Conservation (phyloP, 2,329 filamentous ascomycete genomes). For the Fusarium caatingaense region DNA sequence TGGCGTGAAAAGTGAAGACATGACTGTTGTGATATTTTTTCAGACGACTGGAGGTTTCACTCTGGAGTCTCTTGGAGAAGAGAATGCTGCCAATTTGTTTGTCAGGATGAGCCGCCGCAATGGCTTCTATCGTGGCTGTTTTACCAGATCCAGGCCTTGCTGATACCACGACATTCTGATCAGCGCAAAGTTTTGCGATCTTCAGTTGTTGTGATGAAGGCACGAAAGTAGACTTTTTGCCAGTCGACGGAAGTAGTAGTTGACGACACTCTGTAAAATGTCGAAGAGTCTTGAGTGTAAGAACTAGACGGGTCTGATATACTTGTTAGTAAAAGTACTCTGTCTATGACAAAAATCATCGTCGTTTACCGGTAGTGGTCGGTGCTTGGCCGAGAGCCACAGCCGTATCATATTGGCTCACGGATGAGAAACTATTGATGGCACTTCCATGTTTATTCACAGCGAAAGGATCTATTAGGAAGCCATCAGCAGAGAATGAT, state of each 20-base stretch:
- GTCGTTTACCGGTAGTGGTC: constrained; percentile 10
- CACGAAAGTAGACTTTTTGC: constrained; percentile 6
- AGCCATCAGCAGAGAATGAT: too few species aligned
- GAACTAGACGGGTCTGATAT: not conserved
- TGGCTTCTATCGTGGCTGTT: constrained; percentile 48
- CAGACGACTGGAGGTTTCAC: constrained; percentile 44
- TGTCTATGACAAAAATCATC: not conserved
- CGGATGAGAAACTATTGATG: not conserved
- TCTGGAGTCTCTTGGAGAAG: constrained; percentile 45
- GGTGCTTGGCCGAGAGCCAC: not conserved
- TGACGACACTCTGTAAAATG: not conserved
- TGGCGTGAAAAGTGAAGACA: constrained; percentile 46
- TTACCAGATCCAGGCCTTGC: constrained; percentile 51
- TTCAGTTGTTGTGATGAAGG: constrained; percentile 44
- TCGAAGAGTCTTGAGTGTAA: not conserved
- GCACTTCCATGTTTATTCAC: constrained; percentile 7
- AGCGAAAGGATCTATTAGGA: not conserved
- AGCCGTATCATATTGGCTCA: not conserved
- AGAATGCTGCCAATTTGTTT: constrained; percentile 41
- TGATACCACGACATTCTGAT: constrained; percentile 49
- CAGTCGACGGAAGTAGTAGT: not conserved
- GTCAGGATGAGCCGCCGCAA: constrained; percentile 41
- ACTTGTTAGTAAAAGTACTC: not conserved
- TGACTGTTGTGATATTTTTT: constrained; percentile 28
- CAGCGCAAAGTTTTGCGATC: constrained; percentile 39